Evolutionary conservation across 2,329 filamentous ascomycete species (phyloP), one percentile per base, ranked within the genome.

Genomic region (Trichoderma afroharzianum): DNA sequence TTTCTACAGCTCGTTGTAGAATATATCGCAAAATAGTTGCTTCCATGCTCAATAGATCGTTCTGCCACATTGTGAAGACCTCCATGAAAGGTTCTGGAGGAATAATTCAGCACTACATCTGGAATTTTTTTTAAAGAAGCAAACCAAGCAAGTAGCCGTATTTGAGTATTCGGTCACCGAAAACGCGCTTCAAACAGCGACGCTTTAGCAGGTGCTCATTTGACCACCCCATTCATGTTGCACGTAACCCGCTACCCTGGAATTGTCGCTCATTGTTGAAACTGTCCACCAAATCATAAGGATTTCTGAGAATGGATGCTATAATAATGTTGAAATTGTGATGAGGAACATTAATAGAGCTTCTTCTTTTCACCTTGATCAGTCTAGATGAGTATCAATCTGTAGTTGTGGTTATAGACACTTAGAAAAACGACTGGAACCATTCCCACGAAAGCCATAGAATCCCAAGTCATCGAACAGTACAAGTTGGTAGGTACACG

Each of bases 111-210:
- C 3, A n/a, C 3, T 43, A n/a, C 39, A 43, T 8, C 18, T 47
- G 28, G 9, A 21, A 21, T 1, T 32, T n/a, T 18, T 58, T 32
- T n/a, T 15, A 55, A 30, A 58, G 15, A n/a, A n/a, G 7, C 39
- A n/a, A 43, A n/a, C 2, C 15, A 30, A n/a, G 26, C 12, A 39
- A n/a, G 18, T 33, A 26, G 9, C 15, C 39, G 9, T n/a, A 50
- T 50, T 26, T 5, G 15, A 30, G 3, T 15, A 63, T 43, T 63
- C 61, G 61, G 61, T 63, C 39, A 63, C 61, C 61, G 61, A 63
- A 63, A 63, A 30, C 11, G 30, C 3, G 15, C 7, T 21, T 36
- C 33, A n/a, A 24, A 11, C 8, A 11, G n/a, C n/a, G 28, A 11
- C 15, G 36, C 36, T 39, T 39, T 6, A 18, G 36, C 36, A 8